Evolutionary conservation across 1,284 basidiomycete genomes (phyloP).

Genomic region (Amylostereum chailletii): DNA sequence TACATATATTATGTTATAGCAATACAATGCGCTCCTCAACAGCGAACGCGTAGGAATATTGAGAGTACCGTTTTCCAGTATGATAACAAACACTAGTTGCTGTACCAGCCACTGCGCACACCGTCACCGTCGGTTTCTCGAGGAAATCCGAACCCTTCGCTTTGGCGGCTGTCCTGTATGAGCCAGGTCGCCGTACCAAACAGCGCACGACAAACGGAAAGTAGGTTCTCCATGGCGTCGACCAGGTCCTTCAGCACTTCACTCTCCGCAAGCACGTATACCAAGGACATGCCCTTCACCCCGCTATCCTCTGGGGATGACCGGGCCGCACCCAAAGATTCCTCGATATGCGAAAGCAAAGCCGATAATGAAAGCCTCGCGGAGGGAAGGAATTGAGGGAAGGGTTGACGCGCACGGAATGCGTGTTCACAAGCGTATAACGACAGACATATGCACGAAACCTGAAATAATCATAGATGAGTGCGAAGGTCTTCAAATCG

Average conservation of each 20-base stretch:
- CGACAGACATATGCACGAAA: slow-evolving; percentile 38
- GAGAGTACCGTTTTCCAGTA: no score
- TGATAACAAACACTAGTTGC: no score
- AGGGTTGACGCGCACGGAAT: slow-evolving; percentile 36
- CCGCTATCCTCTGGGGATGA: slow-evolving; percentile 4
- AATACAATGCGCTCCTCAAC: no score
- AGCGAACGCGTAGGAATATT: no score
- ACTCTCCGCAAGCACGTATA: slow-evolving; percentile 38
- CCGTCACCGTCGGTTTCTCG: no score
- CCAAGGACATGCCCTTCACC: slow-evolving; percentile 27
- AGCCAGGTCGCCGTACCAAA: slow-evolving; percentile 41
- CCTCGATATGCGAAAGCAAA: slow-evolving; percentile 29
- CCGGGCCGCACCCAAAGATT: slow-evolving; percentile 22
- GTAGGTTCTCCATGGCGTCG: slow-evolving; percentile 32
- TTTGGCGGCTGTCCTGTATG: slow-evolving; percentile 12
- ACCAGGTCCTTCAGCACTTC: slow-evolving; percentile 35
- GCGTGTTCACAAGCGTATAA: slow-evolving; percentile 44
- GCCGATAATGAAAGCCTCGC: slow-evolving; percentile 29
- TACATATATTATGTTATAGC: no score
- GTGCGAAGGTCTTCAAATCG: background rate
- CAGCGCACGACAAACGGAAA: slow-evolving; percentile 30
- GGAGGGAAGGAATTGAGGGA: slow-evolving; percentile 45
- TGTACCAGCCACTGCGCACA: no score
- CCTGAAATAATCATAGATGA: slow-evolving; percentile 15
- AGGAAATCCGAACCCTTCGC: no score